Conservation (phyloP, 257 asterid species). For the Solanum piurae region DNA sequence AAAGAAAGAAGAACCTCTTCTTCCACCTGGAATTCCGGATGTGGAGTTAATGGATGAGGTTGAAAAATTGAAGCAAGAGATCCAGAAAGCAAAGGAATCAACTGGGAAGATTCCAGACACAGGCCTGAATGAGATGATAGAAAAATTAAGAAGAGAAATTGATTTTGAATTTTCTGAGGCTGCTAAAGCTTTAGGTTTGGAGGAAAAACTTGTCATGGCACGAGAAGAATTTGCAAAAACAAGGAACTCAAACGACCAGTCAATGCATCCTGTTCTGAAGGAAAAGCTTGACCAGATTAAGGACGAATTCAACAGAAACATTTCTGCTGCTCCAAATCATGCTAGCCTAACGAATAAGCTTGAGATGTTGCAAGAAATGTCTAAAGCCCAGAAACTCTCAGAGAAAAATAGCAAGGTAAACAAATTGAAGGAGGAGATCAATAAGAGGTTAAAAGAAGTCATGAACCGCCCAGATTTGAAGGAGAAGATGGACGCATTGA, state of each 20-base stretch:
- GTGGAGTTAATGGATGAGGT: slow-evolving; percentile 48
- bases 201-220: slow-evolving; percentile 38
- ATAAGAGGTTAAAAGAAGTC: slow-evolving; percentile 41
- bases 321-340: slow-evolving; percentile 61
- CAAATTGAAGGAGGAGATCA: slow-evolving; percentile 37
- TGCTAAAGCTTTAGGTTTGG: slow-evolving; percentile 55
- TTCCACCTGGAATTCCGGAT: slow-evolving; percentile 34
- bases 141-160: slow-evolving; percentile 44
- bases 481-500: slow-evolving; percentile 42
- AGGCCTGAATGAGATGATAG: slow-evolving; percentile 36
- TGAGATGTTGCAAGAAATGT: slow-evolving; percentile 44
- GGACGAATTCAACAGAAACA: slow-evolving; percentile 39
- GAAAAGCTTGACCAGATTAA: slow-evolving; percentile 51
- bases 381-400: slow-evolving; percentile 24
- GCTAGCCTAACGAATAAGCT: slow-evolving; percentile 43
- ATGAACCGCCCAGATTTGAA: slow-evolving; percentile 38
- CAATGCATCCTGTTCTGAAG: slow-evolving; percentile 27
- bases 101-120: slow-evolving; percentile 20
- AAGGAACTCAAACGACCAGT: slow-evolving; percentile 36
- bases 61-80: slow-evolving; percentile 46
- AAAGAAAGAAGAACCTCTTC: slow-evolving; percentile 45
- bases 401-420: slow-evolving; percentile 22
- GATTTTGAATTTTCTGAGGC: slow-evolving; percentile 55
- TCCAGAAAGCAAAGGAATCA: slow-evolving; percentile 36
- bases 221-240: slow-evolving; percentile 57